phyloP scores from a whole-genome alignment of 108 stramenopile genomes.

The Nannochloropsis gaditana region DNA sequence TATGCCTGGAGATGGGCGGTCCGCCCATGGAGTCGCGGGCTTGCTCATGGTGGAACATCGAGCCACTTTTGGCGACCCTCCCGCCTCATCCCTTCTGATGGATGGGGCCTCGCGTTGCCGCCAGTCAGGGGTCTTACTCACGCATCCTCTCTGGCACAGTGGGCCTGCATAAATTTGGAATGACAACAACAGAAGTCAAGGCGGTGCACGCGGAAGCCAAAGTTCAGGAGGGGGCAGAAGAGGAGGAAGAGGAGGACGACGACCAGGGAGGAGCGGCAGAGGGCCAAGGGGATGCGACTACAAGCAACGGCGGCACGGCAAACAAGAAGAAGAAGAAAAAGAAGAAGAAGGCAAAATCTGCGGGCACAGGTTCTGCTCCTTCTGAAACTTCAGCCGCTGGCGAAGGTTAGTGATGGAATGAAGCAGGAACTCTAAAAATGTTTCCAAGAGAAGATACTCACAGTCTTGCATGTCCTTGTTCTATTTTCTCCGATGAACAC shows the following conservation, averaged over 20 bases:
- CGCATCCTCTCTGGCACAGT: too few species aligned
- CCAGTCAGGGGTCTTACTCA: too few species aligned
- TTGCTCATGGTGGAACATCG: too few species aligned
- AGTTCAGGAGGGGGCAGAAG: not conserved
- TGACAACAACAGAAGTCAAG: not conserved
- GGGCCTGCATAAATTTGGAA: not conserved
- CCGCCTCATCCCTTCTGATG: too few species aligned
- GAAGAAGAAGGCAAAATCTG: slow-evolving; percentile 52
- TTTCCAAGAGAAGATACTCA: not conserved
- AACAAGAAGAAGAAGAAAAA: slow-evolving; percentile 70
- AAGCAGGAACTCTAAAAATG: not conserved
- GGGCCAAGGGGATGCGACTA: slow-evolving; percentile 17
- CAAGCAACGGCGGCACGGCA: not conserved
- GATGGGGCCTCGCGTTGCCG: too few species aligned
- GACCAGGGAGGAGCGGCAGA: slow-evolving; percentile 31
- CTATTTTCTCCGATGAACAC: not conserved
- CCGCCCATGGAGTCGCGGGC: too few species aligned
- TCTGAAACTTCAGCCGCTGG: slow-evolving; percentile 6
- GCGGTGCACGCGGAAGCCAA: not conserved
- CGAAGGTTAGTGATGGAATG: slow-evolving; percentile 30
- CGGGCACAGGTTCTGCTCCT: not conserved
- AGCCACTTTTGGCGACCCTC: too few species aligned
- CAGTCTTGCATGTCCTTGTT: not conserved
- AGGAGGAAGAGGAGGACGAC: slow-evolving; percentile 37
- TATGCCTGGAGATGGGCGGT: too few species aligned